Evolutionary conservation across 177 flowering plant genomes (phyloP), one percentile per base, ranked within the genome.

Genomic region (Vitis hybrid): DNA sequence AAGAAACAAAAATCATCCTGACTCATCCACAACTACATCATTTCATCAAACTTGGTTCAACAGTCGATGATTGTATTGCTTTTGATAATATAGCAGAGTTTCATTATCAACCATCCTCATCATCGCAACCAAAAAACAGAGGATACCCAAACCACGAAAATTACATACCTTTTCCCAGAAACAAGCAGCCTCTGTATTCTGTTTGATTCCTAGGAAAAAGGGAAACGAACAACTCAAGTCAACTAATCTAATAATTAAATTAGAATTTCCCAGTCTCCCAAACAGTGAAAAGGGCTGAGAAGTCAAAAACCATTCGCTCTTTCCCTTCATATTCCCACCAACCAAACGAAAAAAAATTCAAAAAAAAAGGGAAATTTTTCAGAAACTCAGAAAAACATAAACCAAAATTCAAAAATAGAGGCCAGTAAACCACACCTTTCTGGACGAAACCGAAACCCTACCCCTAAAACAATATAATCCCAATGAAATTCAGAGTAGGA

Each of bases 401-500:
- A 54, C 5, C 17, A 54, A 15, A 54, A 54, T 54, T 54, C 0
- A 54, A 14, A 54, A 54, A 54, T 54, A 54, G 17, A 54, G 56
- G 15, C 56, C 4, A 18, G 21, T 3, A 14, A 63, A 34, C 7
- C 10, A 14, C 50, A 19, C 52, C 52, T 30, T 19, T 15, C 17
- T 10, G 1, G 3, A 50, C 15, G 32, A 49, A 18, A 19, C 45
- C n/a, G 26, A 65, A 2, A 51, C 34, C 58, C 19, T 12, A 51
- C n/a, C 30, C 18, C 68, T 1, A 30, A 65, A 52, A 26, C 9
- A 15, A 8, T 6, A 12, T 5, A 19, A 51, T 62, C 14, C 50
- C 54, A 64, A 21, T 8, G 56, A n/a, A 64, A 64, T 23, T 64
- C 9, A n/a, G 26, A 69, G 30, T 14, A 17, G 26, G 62, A 17